Base-by-base conservation (phyloP, 306 rosid genomes). In the Cucurbita argyrosperma region DNA sequence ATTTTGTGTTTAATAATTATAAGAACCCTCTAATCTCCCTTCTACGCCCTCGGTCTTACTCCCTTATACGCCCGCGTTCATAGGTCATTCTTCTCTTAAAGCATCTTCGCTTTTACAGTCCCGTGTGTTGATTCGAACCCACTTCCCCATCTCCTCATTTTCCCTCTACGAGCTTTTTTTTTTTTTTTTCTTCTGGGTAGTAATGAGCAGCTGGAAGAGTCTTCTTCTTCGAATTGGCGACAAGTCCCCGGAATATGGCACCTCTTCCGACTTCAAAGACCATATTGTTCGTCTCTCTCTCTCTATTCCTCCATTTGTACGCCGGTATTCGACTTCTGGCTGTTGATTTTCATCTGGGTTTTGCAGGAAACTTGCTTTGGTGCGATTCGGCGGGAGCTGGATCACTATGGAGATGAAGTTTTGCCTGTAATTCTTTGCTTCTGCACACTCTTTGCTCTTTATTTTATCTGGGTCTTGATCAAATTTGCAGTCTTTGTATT, bases 171-270 rank as follows among this genome's bases (percentile, higher is more conserved):
- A 30, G 0, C 35, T 0, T 1, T 30, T 30, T 30, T 30, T 30
- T 30, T 3, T 5, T 56, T 43, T 30, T 4, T 16, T 9, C 42
- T 42, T 73, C 23, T 30, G 61, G 13, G 26, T 43, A 72, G 49
- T 1, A 30, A 93, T 88, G 95, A 85, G 86, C 84, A 81, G 88
- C 62, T 94, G 97, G 99, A 89, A 79, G 83, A 82, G 79, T 81
- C 84, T 94, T 79, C 91, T 94, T 69, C 91, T 91, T 4, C 96
- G 99, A 82, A 89, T 94, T 74, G 99, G 99, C 5, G 99, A 94
- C 81, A 85, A 87, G 62, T 78, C 83, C 46, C 91, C 95, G 6
- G 99, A 94, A 75, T 94, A 91, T 69, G 96, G 89, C 79, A 47
- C 89, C 53, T 75, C 90, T 65, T 74, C 91, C 78, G 99, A 94